A percentile compares a stretch with the other conserved stretches of the same genome.
phyloP scores from a whole-genome alignment of 192 early-diverging fungal genomes.

The Polychytrium aggregatum region DNA sequence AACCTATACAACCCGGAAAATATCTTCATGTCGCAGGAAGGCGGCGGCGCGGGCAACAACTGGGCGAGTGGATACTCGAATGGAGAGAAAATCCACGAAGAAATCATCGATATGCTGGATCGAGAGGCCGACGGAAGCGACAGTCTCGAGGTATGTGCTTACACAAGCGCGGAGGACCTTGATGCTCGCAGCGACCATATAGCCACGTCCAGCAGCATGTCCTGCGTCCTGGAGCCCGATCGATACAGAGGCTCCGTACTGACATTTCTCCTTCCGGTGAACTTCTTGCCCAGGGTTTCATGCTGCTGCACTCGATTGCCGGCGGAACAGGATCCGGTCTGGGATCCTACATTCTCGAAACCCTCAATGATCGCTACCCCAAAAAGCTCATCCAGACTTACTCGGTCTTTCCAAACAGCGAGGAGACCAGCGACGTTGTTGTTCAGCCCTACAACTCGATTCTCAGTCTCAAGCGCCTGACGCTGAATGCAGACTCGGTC shows the following conservation, averaged over 20 bases:
- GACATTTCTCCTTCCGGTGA: neutral
- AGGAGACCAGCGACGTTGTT: constrained; percentile 83
- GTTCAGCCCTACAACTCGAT: constrained; percentile 98
- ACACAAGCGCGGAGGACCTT: neutral
- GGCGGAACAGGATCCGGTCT: constrained; percentile 97
- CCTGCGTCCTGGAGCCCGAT: too few relatives aligned
- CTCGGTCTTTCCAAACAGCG: constrained; percentile 93
- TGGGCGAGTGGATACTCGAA: constrained; percentile 86
- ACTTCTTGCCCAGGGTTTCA: constrained; percentile 81
- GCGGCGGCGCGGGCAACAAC: constrained; percentile 95
- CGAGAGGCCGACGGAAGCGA: constrained; percentile 92
- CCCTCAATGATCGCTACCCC: constrained; percentile 87
- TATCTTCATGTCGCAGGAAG: constrained; percentile 82
- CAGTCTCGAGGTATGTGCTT: constrained; percentile 60
- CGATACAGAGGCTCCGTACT: too few relatives aligned
- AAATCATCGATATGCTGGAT: constrained; percentile 94
- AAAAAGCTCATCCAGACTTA: constrained; percentile 98
- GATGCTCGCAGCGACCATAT: too few relatives aligned
- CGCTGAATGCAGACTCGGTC: constrained; percentile 89
- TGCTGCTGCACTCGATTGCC: constrained; percentile 92
- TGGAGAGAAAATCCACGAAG: constrained; percentile 80
- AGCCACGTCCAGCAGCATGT: too few relatives aligned
- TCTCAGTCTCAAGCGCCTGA: constrained; percentile 81
- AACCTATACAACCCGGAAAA: constrained; percentile 98
- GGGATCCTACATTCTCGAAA: constrained; percentile 84